Evolutionary conservation across 768 basidiomycete species (phyloP), one percentile per base, ranked within the genome.

Genomic region (Clitopilus hobsonii): DNA sequence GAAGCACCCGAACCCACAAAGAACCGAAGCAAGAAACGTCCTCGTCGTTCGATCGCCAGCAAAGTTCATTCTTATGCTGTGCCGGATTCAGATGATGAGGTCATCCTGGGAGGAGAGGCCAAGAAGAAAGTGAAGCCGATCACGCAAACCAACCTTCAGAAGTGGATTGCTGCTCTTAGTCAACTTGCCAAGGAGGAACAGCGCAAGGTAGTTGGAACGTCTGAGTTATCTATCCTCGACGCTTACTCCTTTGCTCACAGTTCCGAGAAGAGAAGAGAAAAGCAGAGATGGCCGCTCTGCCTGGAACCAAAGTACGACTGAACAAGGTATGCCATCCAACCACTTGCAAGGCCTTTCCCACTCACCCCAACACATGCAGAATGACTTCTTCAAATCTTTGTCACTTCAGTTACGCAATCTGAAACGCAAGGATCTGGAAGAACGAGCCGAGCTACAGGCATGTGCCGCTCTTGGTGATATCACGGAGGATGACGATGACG

Each of bases 1-100:
- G 57, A 64, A 24, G 59, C 51, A 52, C 65, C 11, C 60, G 66
- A 26, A 49, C 61, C 26, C 50, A 51, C 20, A 60, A 66, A 47
- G 64, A 71, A 27, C 74, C 5, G n/a, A 20, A 20, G 5, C 41
- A 45, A 70, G 60, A 86, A 84, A 64, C 75, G 88, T 54, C 84
- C 84, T 7, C 79, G 85, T 49, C 75, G 88, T 47, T 76, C 78
- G 26, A 81, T 80, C 3, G 76, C 83, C 18, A 69, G 71, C 14
- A 45, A 45, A 11, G 74, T 82, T 28, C 77, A 73, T 47, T 88
- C 85, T 5, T 90, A 90, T 63, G 77, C 74, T 3, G 69, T 85
- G 14, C 84, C 86, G 1, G 85, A 85, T 64, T 89, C 86, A 11
- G 88, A 89, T 61, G 87, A 88, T 55, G 88, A 88, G 59, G 71